Evolutionary conservation across 106 monocot genomes (phyloP), one percentile per base, ranked within the genome.

Genomic region (Dioscorea dumetorum): DNA sequence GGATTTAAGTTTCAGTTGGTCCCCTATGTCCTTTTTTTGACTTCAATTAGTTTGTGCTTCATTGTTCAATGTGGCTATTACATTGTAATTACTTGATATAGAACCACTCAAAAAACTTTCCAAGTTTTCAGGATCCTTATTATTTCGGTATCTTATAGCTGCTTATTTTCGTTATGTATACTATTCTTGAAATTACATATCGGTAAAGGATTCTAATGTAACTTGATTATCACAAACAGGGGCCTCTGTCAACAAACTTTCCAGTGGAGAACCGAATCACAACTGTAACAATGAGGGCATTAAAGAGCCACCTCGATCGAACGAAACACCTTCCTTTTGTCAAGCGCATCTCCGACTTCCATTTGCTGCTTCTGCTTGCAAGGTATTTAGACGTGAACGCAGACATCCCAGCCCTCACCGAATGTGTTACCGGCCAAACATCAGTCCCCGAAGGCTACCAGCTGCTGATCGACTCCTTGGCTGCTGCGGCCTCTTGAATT

Each of bases 301-400:
- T 95, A 56, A 95, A 80, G 79, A 79, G 61, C 62, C 91, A 91
- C 60, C 68, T 95, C 72, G 83, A 83, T 53, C 73, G 72, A 24
- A 63, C 77, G 0, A 95, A 91, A 73, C 74, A 80, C 71, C 77
- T 85, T 6, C 72, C 86, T 0, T 91, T 91, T 67, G 85, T 88
- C 31, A 91, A 88, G 65, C 88, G 84, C 49, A 88, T 95, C 56
- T 86, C 95, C 9, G 91, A 95, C 59, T 95, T 95, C 62, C 95
- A 95, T 67, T 48, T 91, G 48, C 88, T 95, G 12, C 88, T 95
- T 60, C 28, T 88, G 9, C 76, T 95, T 14, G 66, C 85, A 2
- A 77, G 54, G 68, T 84, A 71, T 67, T 63, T 95, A 22, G 95
- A 95, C 61, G 81, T 74, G 10, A 91, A 88, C 24, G 63, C 81